Evolutionary conservation across 345 rosid genomes (phyloP), one percentile per base, ranked within the genome.

Genomic region (Firmiana major): DNA sequence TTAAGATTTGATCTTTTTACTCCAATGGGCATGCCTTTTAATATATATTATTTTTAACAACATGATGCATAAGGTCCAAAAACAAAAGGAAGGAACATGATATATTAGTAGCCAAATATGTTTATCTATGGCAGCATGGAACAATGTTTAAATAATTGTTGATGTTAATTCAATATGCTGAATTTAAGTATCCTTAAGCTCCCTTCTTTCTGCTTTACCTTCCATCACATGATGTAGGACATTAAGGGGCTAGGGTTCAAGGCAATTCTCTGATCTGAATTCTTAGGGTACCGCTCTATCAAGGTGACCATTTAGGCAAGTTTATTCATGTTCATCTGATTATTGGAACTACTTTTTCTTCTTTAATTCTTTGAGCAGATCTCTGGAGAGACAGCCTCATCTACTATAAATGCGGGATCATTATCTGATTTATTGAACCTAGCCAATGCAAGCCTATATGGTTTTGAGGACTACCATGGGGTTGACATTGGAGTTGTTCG

Each of bases 401-500:
- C 99, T 0, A 90, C 97, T 0, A 97, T 93, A 76, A 96, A 86
- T 80, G 82, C 99, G 0, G 94, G 97, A 0, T 93, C 98, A 0
- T 81, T 96, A 46, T 88, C 98, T 21, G 99, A 96, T 83, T 73
- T 93, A 58, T 87, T 97, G 0, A 90, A 89, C 74, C 86, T 92
- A 6, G 94, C 94, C 58, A 86, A 88, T 63, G 94, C 83, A 5
- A 96, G 97, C 80, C 80, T 96, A 9, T 96, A 96, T 55, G 99
- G 99, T 17, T 96, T 96, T 55, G 99, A 96, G 88, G 99, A 96
- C 80, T 96, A 93, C 78, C 99, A 96, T 24, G 98, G 98, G 51
- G 94, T 96, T 51, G 99, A 96, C 87, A 87, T 96, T 28, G 99
- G 99, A 58, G 97, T 96, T 21, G 98, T 96, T 24, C 88, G 98